These are phyloP conservation scores for Sugiyamaella pinicola DNA, from an alignment of 1,139 yeast genomes.

Conservation along the genomic window DNA sequence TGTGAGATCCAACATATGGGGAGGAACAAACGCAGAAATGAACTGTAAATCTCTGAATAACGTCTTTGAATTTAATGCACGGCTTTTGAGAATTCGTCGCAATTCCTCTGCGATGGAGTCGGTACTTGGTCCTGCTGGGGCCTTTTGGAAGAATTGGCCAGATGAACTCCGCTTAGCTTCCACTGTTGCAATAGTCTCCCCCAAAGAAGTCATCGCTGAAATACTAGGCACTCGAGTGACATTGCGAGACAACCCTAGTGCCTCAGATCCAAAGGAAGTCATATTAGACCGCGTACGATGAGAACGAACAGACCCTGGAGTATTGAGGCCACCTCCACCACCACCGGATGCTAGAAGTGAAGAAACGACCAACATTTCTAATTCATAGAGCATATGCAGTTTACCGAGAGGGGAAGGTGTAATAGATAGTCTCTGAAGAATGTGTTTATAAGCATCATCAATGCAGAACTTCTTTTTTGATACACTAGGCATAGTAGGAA, in stretches of 20 bases:
- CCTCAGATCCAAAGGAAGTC: conserved; percentile 33
- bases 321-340: conserved; percentile 21
- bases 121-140: conserved; percentile 34
- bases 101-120: conserved; percentile 42
- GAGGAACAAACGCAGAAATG: conserved; percentile 43
- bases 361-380: conserved; percentile 39
- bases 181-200: conserved; percentile 36
- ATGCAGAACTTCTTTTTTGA: conserved; percentile 28
- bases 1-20: conserved; percentile 39
- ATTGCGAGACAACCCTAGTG: conserved; percentile 17
- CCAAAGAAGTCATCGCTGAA: conserved; percentile 32
- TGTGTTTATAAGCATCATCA: conserved; percentile 36
- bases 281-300: conserved; percentile 31
- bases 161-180: conserved; percentile 37
- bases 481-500: conserved; percentile 1
- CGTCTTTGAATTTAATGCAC: conserved; percentile 38
- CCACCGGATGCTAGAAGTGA: conserved; percentile 28
- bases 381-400: conserved; percentile 36
- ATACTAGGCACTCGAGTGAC: conserved; percentile 23
- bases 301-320: conserved; percentile 31
- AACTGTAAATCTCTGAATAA: conserved; percentile 44
- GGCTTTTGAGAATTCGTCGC: conserved; percentile 34
- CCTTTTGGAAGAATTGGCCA: conserved; percentile 23
- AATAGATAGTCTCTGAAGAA: conserved; percentile 35
- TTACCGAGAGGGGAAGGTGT: conserved; percentile 40